Evolutionary conservation across 73 alveolate genomes (phyloP), one percentile per base, ranked within the genome.

Genomic region (Breviolum minutum): DNA sequence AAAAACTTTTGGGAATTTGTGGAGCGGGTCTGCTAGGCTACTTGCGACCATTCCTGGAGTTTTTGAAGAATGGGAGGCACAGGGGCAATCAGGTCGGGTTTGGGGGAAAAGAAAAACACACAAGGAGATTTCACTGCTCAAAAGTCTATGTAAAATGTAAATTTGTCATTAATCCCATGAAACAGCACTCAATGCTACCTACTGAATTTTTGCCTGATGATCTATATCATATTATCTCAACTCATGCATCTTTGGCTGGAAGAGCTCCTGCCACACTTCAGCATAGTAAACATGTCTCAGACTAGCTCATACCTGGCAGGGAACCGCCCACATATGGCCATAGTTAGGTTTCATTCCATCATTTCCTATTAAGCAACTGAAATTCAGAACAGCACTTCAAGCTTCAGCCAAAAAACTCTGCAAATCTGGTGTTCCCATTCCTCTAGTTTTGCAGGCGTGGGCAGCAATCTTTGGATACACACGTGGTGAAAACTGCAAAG

Each of bases 41-140:
- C 94, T 40, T 94, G 85, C 93, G 99, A n/a, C 74, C 99, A 20
- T 94, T 94, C 94, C 71, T 94, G 26, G 99, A 77, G 27, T 94
- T 79, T 84, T 54, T 94, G 94, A 94, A 94, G 94, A 70, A 60
- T 80, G 98, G 98, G 69, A 92, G 98, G 91, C 17, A 82, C 30
- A 14, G 94, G 60, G 62, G 10, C 17, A 32, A 22, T 48, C 83
- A 13, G 83, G 32, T 32, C 83, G 83, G 54, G 54, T 40, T 73
- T 2, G 32, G 83, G n/a, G n/a, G 83, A 73, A 32, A 73, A 24
- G 83, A 24, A 19, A 32, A 24, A 73, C 14, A 10, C 83, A 9
- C 48, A 54, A 54, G 40, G 32, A 5, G 54, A 40, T 40, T 40
- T 40, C 54, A 40, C 54, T 40, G 54, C 54, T 40, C 54, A 40